Base-by-base conservation (phyloP, 495 filamentous ascomycete genomes). In the Opeltia flavorubescens region DNA sequence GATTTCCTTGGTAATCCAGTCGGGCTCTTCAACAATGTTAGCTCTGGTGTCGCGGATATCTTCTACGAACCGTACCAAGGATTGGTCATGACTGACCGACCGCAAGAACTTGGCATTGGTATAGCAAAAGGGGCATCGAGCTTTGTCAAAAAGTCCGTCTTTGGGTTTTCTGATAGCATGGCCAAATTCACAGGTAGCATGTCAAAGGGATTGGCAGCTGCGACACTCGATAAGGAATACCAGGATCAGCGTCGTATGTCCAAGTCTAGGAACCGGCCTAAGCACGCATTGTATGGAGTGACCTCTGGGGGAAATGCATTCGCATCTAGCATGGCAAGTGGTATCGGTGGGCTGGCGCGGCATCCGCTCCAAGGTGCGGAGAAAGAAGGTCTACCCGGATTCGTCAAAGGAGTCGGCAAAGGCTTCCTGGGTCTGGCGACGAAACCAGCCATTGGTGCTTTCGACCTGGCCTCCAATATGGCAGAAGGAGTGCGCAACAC, bases 41-140 rank as follows among this genome's bases (percentile, higher is more conserved):
- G 86, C 62, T 95, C 91, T 30, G 91, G 91, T 43, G 84, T 98
- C 28, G 85, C 85, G 18, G 91, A 93, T 55, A 95, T 98, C 55
- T 98, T 98, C 70, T 98, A 98, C 65, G 91, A 96, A 59, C 91
- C 91, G 17, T 95, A 95, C 60, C 91, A 98, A 68, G 91, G 91
- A 23, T 73, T 98, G 46, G 89, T 95, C 59, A 89, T 89, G 81
- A 93, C 88, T 0, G 93, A 98, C 57, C 72, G 81, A 43, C 91
- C 91, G 17, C 87, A 95, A 65, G 88, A 96, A 44, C 76, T 98
- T 38, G 91, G 93, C 9, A 70, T 89, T 44, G 93, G 93, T 12
- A 88, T 98, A 52, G 93, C 93, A 11, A 95, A 95, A 60, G 91
- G 91, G 28, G 91, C 93, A 15, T 88, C 86, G 1, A 93, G 84